Conservation (phyloP, 148 eudicot genomes). For the Chenopodium berlandieri region DNA sequence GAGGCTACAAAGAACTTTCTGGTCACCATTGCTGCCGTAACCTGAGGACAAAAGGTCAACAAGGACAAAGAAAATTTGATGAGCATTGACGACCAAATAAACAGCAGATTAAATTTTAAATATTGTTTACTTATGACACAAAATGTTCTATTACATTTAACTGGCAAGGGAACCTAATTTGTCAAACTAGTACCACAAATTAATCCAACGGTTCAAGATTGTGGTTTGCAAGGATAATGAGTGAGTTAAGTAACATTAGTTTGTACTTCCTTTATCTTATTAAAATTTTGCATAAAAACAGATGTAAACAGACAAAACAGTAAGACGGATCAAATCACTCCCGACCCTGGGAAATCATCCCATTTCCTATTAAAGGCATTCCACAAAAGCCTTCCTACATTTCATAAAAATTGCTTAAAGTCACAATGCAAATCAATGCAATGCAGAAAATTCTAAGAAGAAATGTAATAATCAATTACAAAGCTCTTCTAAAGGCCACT, state of each 20-base stretch:
- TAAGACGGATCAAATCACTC: background rate
- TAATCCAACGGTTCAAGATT: background rate
- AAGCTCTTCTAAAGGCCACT: background rate
- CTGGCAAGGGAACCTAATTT: slow-evolving; percentile 2
- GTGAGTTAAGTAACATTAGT: background rate
- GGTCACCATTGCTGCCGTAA: slow-evolving; percentile 33
- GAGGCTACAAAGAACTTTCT: slow-evolving; percentile 60
- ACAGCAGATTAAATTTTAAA: background rate
- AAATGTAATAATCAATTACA: background rate
- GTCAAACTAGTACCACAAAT: background rate
- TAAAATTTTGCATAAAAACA: background rate
- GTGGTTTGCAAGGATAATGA: background rate
- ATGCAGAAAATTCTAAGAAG: background rate
- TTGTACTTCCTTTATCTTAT: background rate
- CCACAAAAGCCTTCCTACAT: background rate
- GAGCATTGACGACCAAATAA: background rate
- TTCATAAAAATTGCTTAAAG: background rate
- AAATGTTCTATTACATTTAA: background rate
- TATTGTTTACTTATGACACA: background rate
- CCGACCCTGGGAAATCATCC: background rate
- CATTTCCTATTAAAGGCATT: background rate
- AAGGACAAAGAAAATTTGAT: background rate
- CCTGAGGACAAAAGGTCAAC: slow-evolving; percentile 25
- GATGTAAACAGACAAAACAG: background rate
- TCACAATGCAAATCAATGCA: too few species aligned